Percentiles rank a stretch among this genome's conserved stretches.
phyloP scores from a whole-genome alignment of 305 asterid species.

The Rubia occidens region DNA sequence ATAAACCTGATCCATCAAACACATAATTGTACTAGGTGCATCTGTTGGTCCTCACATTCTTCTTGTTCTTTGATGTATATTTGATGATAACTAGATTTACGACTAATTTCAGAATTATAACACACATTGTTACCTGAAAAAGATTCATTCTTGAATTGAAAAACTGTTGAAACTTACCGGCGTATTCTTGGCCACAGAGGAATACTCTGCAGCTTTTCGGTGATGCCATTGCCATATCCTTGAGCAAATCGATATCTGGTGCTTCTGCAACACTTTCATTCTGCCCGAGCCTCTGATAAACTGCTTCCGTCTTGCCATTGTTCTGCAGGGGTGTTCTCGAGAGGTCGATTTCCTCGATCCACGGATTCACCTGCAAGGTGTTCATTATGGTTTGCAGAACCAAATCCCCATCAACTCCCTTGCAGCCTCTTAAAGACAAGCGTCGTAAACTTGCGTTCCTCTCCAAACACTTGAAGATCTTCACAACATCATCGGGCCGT shows the following conservation, averaged over 20 bases:
- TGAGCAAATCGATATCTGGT: conserved; percentile 50
- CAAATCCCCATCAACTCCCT: conserved; percentile 63
- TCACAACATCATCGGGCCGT: conserved; percentile 40
- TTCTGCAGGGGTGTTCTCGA: conserved; percentile 59
- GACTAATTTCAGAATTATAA: too few species aligned
- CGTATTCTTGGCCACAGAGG: conserved; percentile 68
- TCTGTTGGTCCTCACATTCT: not conserved
- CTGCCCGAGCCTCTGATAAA: conserved; percentile 49
- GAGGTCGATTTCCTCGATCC: conserved; percentile 75
- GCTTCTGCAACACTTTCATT: conserved; percentile 32
- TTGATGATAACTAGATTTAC: too few species aligned
- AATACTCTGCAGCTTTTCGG: conserved; percentile 68
- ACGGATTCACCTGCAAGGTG: conserved; percentile 67
- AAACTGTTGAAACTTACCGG: conserved; percentile 32
- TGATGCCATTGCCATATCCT: conserved; percentile 50
- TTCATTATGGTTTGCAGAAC: conserved; percentile 51
- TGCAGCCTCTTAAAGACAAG: conserved; percentile 66
- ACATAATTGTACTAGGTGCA: not conserved
- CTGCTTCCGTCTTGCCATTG: conserved; percentile 49
- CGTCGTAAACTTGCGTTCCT: conserved; percentile 48
- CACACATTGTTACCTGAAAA: not conserved
- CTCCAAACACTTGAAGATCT: conserved; percentile 59
- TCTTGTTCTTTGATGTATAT: not conserved
- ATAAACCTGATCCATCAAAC: not conserved
- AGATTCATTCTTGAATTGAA: not conserved